Evolutionary conservation across 805 yeast species (phyloP).

Genomic region (Metschnikowia peoriensis): DNA sequence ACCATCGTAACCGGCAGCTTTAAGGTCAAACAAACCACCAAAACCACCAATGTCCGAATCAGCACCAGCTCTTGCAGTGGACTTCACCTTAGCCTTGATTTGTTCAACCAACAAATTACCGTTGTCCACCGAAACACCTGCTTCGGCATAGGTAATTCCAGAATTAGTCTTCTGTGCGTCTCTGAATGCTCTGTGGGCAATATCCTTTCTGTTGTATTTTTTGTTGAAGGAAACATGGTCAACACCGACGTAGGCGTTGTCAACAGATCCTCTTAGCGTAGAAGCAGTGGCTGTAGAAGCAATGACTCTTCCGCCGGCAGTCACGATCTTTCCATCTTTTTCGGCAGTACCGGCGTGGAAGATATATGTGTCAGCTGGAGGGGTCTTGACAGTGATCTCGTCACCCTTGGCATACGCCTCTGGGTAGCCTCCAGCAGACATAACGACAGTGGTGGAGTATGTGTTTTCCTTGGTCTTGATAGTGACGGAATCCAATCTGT

Average conservation of each 20-base stretch:
- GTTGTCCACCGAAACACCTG: slow-evolving; percentile 97
- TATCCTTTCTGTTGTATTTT: slow-evolving; percentile 86
- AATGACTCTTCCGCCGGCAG: slow-evolving; percentile 96
- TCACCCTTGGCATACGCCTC: slow-evolving; percentile 84
- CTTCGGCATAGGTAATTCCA: slow-evolving; percentile 82
- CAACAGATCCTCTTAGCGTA: slow-evolving; percentile 76
- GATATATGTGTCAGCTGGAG: slow-evolving; percentile 61
- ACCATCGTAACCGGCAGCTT: slow-evolving; percentile 82
- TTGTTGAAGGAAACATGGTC: slow-evolving; percentile 67
- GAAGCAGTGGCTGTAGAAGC: slow-evolving; percentile 87
- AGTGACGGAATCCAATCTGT: slow-evolving; percentile 80
- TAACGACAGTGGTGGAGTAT: slow-evolving; percentile 87
- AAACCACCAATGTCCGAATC: slow-evolving; percentile 98
- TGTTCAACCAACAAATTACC: slow-evolving; percentile 89
- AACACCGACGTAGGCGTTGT: slow-evolving; percentile 83
- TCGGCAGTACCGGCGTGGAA: slow-evolving; percentile 96
- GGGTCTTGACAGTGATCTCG: slow-evolving; percentile 56
- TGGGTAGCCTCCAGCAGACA: slow-evolving; percentile 98
- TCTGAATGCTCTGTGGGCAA: slow-evolving; percentile 94
- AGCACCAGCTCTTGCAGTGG: slow-evolving; percentile 94
- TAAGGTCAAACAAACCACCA: slow-evolving; percentile 93
- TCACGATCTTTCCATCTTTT: slow-evolving; percentile 59
- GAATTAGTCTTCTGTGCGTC: slow-evolving; percentile 31
- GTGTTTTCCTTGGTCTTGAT: slow-evolving; percentile 52
- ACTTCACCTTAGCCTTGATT: slow-evolving; percentile 85